Conservation (phyloP, 176 grass and related monocot genomes). For the Poa annua region DNA sequence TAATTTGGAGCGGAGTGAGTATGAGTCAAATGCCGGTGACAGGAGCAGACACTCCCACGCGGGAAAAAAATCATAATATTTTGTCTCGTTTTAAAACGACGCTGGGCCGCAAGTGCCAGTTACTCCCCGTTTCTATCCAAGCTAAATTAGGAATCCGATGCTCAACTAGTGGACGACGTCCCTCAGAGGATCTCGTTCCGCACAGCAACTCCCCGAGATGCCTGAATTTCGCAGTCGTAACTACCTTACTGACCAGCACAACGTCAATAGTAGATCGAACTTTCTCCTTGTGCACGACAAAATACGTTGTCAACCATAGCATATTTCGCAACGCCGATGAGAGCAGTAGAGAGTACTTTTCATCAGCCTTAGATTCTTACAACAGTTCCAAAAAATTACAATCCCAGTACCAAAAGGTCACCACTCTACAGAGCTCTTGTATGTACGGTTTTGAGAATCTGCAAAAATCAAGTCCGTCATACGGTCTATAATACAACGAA, state of each 20-base stretch:
- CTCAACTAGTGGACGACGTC: too few species aligned
- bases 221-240: not conserved
- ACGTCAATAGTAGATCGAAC: too few species aligned
- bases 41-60: too few species aligned
- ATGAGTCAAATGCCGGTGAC: too few species aligned
- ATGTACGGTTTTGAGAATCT: constrained; percentile 41
- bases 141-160: too few species aligned
- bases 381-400: constrained; percentile 30
- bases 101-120: too few species aligned
- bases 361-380: constrained; percentile 18
- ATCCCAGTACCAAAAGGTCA: not conserved
- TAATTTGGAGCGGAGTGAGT: too few species aligned
- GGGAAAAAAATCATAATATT: too few species aligned
- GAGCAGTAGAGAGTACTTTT: not conserved
- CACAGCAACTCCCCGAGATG: not conserved
- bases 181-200: too few species aligned
- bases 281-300: not conserved
- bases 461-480: constrained; percentile 26
- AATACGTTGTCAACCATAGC: not conserved
- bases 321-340: not conserved
- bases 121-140: too few species aligned
- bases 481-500: constrained; percentile 46
- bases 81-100: too few species aligned
- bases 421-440: constrained; percentile 51
- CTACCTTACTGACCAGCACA: not conserved